Evolutionary conservation across 768 basidiomycete genomes (phyloP).

Genomic region (Lentinula aciculospora): DNA sequence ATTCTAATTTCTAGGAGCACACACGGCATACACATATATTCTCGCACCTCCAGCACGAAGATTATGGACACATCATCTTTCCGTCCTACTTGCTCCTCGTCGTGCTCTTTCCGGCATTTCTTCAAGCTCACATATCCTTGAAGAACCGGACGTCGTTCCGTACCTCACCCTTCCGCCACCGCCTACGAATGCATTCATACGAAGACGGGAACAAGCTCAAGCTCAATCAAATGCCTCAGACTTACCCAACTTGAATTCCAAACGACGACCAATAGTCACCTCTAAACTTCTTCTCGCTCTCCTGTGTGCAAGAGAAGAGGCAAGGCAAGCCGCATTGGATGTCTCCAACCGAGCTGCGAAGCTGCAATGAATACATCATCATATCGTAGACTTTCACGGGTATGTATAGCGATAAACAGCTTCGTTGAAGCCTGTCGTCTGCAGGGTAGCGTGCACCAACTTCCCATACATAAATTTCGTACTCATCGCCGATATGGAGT

Average conservation of each 20-base stretch:
- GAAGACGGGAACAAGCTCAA: slow-evolving; percentile 15
- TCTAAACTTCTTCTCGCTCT: background rate
- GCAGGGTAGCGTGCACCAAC: too few relatives aligned
- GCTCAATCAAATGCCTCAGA: background rate
- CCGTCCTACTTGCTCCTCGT: slow-evolving; percentile 19
- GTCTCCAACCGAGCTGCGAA: background rate
- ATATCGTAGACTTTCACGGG: too few relatives aligned
- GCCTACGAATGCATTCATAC: slow-evolving; percentile 37
- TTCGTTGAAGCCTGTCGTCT: too few relatives aligned
- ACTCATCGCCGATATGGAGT: too few relatives aligned
- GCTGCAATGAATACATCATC: too few relatives aligned
- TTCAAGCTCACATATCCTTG: background rate
- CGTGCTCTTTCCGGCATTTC: slow-evolving; percentile 28
- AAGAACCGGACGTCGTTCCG: slow-evolving; percentile 14
- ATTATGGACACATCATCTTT: background rate
- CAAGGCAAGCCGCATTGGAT: background rate
- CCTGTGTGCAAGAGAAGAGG: slow-evolving; percentile 4
- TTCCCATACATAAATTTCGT: too few relatives aligned
- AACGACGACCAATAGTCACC: background rate
- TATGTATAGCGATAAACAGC: too few relatives aligned
- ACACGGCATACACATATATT: background rate
- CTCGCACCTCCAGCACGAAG: background rate
- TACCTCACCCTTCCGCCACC: slow-evolving; percentile 36
- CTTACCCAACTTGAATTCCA: background rate
- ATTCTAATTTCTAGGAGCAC: background rate